Conservation (phyloP, 1,284 basidiomycete genomes). For the Gymnopus androsaceus region DNA sequence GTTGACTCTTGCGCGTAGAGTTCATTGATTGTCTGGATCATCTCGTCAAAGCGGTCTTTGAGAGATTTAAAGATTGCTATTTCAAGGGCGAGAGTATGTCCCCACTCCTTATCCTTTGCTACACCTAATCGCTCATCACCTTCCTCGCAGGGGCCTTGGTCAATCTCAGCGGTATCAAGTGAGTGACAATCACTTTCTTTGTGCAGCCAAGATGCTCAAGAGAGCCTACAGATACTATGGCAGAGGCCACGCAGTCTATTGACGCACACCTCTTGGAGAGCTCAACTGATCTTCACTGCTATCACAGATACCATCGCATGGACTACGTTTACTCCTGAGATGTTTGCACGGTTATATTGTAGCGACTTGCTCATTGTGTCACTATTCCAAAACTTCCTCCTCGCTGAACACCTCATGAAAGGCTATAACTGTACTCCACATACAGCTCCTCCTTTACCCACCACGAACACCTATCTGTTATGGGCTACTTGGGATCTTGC, state of each 20-base stretch:
- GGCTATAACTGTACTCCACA: conserved; percentile 97
- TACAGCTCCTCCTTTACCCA: conserved; percentile 87
- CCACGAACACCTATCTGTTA: conserved; percentile 93
- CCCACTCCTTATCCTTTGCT: conserved; percentile 13
- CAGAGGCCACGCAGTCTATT: conserved; percentile 75
- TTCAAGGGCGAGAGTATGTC: conserved; percentile 86
- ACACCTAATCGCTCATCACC: conserved; percentile 14
- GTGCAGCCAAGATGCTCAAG: conserved; percentile 19
- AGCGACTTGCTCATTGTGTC: conserved; percentile 96
- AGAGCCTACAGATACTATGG: conserved; percentile 69
- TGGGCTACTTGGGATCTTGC: conserved; percentile 99
- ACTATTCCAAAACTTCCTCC: conserved; percentile 93
- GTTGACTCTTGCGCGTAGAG: conserved; percentile 52
- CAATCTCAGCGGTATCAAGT: conserved; percentile 83
- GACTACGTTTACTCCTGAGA: conserved; percentile 93
- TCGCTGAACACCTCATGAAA: conserved; percentile 98
- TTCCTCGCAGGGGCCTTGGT: conserved; percentile 70
- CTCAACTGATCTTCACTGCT: conserved; percentile 99
- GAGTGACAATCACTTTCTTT: conserved; percentile 32
- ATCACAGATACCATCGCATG: conserved; percentile 99
- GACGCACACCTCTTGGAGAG: conserved; percentile 94
- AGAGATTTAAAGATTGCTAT: conserved; percentile 94
- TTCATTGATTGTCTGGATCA: conserved; percentile 94
- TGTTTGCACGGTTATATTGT: conserved; percentile 93
- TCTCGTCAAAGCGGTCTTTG: conserved; percentile 91